Base-by-base conservation (phyloP, 352 stramenopile species). In the Lagenidium sp. region DNA sequence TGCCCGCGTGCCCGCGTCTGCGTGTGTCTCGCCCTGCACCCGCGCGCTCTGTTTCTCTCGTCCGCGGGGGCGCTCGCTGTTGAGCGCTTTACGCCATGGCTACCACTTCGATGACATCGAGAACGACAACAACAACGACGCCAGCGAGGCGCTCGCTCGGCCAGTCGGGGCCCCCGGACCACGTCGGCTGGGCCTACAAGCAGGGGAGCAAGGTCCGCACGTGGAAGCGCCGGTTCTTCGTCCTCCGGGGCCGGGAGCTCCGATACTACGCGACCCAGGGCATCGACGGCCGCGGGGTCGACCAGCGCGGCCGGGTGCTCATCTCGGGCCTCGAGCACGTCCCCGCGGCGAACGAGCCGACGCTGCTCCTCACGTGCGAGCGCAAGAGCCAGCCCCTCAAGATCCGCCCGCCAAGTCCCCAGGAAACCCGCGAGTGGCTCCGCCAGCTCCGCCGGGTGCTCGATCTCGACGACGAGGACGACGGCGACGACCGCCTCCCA, bases 221-320 rank as follows among this genome's bases (percentile, higher is more conserved):
- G 21, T 88, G 76, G 76, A 88, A 88, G 56, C 65, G 66, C 22
- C 71, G 76, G 30, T 88, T 77, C 55, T 82, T 88, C 41, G 71
- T 85, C 20, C 56, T 88, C 11, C 57, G 52, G 25, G 72, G 72
- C 34, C 49, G 68, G 12, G 65, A 77, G 32, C 43, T 88, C 38
- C 18, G 44, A 12, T 88, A 88, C 52, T 93, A 79, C 44, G 65
- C 58, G 0, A 48, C 55, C 21, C 63, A 59, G 23, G 68, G 58
- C 39, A 58, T 53, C 40, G 46, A 61, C 32, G 59, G 54, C 19
- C 69, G 53, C 22, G 65, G 69, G 20, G 38, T 60, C 5, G 61
- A 68, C n/a, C 70, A 88, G 36, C 85, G 85, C 36, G 80, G 80
- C 2, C 60, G 74, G 13, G 54, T 88, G 16, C 31, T 43, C 20